Evolutionary conservation across 2,329 filamentous ascomycete species (phyloP).

Genomic region (Ceratocystis papillata): DNA sequence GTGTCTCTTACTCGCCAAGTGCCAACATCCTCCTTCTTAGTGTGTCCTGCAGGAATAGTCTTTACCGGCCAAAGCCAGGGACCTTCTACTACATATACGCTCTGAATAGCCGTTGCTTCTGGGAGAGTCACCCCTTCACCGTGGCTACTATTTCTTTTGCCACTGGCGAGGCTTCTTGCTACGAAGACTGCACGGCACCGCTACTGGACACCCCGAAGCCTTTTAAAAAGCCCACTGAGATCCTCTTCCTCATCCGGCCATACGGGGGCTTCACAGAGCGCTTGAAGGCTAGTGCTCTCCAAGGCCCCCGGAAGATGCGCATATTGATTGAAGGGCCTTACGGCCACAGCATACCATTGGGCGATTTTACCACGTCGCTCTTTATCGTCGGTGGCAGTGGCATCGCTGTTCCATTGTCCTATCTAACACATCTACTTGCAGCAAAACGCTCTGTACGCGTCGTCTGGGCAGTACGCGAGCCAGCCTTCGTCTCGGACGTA

Average conservation of each 20-base stretch:
- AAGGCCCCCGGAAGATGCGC: constrained; percentile 28
- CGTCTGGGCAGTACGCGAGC: constrained; percentile 38
- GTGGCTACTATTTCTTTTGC: constrained; percentile 31
- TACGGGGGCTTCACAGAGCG: constrained; percentile 38
- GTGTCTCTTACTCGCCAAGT: constrained; percentile 31
- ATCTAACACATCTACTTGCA: constrained; percentile 30
- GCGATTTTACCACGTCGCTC: constrained; percentile 33
- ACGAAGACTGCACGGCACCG: constrained; percentile 30
- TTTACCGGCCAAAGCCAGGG: constrained; percentile 33
- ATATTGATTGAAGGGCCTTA: constrained; percentile 40
- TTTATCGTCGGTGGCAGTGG: constrained; percentile 40
- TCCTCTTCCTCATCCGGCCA: constrained; percentile 38
- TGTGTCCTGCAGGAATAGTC: constrained; percentile 31
- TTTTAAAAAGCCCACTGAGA: constrained; percentile 22
- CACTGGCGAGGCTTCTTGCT: background rate
- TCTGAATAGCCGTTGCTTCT: constrained; percentile 34
- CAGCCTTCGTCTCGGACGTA: constrained; percentile 32
- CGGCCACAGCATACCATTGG: constrained; percentile 34
- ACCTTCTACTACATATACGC: constrained; percentile 40
- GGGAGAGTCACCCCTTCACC: constrained; percentile 44
- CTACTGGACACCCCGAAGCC: constrained; percentile 28
- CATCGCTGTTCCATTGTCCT: constrained; percentile 36
- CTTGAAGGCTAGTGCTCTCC: constrained; percentile 30
- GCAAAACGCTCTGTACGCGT: constrained; percentile 30
- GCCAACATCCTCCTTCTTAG: constrained; percentile 37